phyloP scores from a whole-genome alignment of 2,329 filamentous ascomycete genomes.

The Rutstroemia sydowiana region DNA sequence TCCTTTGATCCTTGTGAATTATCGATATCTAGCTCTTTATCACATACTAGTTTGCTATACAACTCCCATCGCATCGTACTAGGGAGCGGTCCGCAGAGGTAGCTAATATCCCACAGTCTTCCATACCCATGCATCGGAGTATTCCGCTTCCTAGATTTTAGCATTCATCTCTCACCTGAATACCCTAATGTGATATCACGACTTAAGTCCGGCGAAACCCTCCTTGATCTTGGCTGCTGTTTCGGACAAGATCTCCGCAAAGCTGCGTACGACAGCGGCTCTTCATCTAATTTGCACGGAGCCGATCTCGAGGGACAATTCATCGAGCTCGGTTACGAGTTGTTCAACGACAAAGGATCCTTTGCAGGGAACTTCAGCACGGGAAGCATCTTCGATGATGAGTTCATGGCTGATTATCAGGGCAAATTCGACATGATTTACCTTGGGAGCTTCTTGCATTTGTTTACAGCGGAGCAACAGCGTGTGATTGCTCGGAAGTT shows the following conservation, averaged over 20 bases:
- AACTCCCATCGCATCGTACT: too few species aligned
- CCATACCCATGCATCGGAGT: conserved; percentile 24
- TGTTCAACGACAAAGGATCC: conserved; percentile 29
- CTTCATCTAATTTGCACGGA: conserved; percentile 8
- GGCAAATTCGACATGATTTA: conserved; percentile 35
- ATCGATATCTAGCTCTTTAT: too few species aligned
- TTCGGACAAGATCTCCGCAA: conserved; percentile 34
- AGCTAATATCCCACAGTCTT: too few species aligned
- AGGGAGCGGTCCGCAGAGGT: too few species aligned
- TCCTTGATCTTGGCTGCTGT: conserved; percentile 34
- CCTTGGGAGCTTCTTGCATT: conserved; percentile 37
- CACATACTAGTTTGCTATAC: too few species aligned
- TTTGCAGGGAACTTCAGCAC: conserved; percentile 23
- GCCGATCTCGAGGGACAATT: conserved; percentile 28
- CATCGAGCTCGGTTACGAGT: conserved; percentile 29
- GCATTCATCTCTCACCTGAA: background rate
- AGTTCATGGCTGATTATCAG: conserved; percentile 30
- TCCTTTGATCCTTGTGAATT: too few species aligned
- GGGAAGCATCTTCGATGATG: conserved; percentile 27
- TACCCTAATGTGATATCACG: conserved; percentile 6
- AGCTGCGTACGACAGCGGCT: conserved; percentile 30
- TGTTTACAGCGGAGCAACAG: conserved; percentile 36
- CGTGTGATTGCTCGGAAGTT: conserved; percentile 28
- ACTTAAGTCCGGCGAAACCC: background rate
- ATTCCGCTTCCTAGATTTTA: conserved; percentile 19